Conservation (phyloP, 805 yeast species). For the Lipomyces japonicus region DNA sequence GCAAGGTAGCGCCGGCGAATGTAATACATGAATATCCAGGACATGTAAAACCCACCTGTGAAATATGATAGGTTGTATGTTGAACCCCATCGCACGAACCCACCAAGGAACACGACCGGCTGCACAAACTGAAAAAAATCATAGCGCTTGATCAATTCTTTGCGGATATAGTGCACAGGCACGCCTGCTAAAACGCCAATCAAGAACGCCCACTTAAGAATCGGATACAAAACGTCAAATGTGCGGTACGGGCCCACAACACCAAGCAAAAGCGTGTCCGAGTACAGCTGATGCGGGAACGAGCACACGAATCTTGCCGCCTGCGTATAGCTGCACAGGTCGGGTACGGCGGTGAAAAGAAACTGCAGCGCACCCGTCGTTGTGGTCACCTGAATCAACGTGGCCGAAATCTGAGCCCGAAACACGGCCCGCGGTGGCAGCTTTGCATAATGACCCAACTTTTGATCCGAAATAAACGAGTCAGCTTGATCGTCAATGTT, state of each 20-base stretch:
- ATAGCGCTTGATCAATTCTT: slow-evolving; percentile 1
- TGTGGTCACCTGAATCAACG: slow-evolving; percentile 51
- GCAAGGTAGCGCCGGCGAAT: slow-evolving; percentile 52
- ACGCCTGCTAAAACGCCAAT: slow-evolving; percentile 26
- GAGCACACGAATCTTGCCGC: slow-evolving; percentile 30
- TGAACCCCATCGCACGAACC: slow-evolving; percentile 21
- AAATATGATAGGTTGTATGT: slow-evolving; percentile 33
- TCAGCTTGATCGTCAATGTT: slow-evolving; percentile 50
- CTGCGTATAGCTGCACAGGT: slow-evolving; percentile 28
- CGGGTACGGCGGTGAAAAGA: slow-evolving; percentile 36
- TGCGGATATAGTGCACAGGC: slow-evolving; percentile 17
- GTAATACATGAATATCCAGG: slow-evolving; percentile 54
- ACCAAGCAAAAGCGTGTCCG: slow-evolving; percentile 31
- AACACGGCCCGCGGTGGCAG: slow-evolving; percentile 52
- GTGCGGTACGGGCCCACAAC: slow-evolving; percentile 32
- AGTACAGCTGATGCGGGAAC: slow-evolving; percentile 30
- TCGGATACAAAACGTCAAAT: slow-evolving; percentile 26
- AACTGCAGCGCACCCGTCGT: slow-evolving; percentile 50
- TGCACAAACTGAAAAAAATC: slow-evolving; percentile 21
- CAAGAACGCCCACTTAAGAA: slow-evolving; percentile 30
- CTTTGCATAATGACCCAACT: slow-evolving; percentile 53
- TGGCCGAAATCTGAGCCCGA: slow-evolving; percentile 51
- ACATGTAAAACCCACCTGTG: slow-evolving; percentile 43
- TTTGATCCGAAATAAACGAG: slow-evolving; percentile 40
- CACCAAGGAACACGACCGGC: slow-evolving; percentile 28